Percentiles rank a stretch among this genome's conserved stretches.
phyloP scores from a whole-genome alignment of 352 stramenopile species.

The Phytophthora pinifolia region DNA sequence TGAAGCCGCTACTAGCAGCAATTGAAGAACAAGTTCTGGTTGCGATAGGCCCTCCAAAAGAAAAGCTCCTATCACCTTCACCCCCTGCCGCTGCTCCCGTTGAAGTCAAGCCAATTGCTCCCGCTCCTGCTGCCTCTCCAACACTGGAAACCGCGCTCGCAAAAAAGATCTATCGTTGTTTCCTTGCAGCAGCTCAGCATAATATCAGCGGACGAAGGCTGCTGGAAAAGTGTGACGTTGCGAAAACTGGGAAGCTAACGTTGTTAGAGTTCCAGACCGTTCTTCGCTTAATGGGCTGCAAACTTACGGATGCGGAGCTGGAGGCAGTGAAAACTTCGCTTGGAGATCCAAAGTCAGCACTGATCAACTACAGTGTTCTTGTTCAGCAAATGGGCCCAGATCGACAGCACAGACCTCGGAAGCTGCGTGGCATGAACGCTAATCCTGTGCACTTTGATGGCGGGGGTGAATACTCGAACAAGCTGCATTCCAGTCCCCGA shows the following conservation, averaged over 20 bases:
- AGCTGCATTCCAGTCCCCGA: slow-evolving; percentile 5
- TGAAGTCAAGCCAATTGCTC: slow-evolving; percentile 27
- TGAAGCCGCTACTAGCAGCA: slow-evolving; percentile 24
- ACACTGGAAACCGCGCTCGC: slow-evolving; percentile 33
- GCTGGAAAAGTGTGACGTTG: slow-evolving; percentile 69
- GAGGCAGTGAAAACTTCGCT: slow-evolving; percentile 53
- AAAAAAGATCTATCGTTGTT: slow-evolving; percentile 70
- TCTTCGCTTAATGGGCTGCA: slow-evolving; percentile 74
- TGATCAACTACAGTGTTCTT: slow-evolving; percentile 52
- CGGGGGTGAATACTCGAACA: slow-evolving; percentile 16
- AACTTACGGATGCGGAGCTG: slow-evolving; percentile 48
- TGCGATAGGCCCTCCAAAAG: slow-evolving; percentile 22
- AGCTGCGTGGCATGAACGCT: slow-evolving; percentile 13
- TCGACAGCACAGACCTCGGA: slow-evolving; percentile 26
- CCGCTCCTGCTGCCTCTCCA: slow-evolving; percentile 1
- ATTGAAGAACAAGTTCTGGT: slow-evolving; percentile 35
- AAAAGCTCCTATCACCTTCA: slow-evolving; percentile 2
- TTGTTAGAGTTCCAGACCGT: slow-evolving; percentile 76
- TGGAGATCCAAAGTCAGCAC: slow-evolving; percentile 38
- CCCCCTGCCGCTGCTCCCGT: slow-evolving; percentile 13
- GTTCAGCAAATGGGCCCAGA: slow-evolving; percentile 48
- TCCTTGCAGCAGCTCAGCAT: slow-evolving; percentile 61
- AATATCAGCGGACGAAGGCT: slow-evolving; percentile 77
- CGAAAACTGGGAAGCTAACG: slow-evolving; percentile 52
- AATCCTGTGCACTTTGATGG: slow-evolving; percentile 17